These are phyloP conservation scores for Colletotrichum sp. DNA, from an alignment of 2,329 filamentous ascomycete species.

Conservation along the genomic window DNA sequence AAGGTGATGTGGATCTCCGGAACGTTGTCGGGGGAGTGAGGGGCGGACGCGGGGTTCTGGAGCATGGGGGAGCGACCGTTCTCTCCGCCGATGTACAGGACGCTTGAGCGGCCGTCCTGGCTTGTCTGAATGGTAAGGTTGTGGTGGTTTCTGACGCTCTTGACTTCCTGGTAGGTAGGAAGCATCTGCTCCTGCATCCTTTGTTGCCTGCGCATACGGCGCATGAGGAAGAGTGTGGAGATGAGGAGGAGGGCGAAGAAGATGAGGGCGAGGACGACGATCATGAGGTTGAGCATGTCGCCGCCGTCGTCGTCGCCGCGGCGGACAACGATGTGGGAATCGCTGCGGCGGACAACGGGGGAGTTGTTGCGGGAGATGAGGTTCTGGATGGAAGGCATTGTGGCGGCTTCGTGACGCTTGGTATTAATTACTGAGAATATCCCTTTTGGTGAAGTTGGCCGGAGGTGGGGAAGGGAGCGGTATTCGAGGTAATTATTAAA, in stretches of 20 bases:
- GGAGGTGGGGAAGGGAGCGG: not conserved
- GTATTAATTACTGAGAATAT: not conserved
- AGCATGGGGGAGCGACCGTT: constrained; percentile 75
- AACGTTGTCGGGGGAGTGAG: constrained; percentile 80
- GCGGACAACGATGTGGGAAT: constrained; percentile 34
- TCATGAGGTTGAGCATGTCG: constrained; percentile 77
- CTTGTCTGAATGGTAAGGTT: constrained; percentile 64
- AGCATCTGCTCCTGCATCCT: constrained; percentile 57
- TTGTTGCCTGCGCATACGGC: constrained; percentile 62
- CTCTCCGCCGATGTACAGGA: constrained; percentile 75
- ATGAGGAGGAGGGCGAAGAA: constrained; percentile 73
- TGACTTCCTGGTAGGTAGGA: constrained; percentile 72
- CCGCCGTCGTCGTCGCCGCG: constrained; percentile 48
- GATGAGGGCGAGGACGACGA: constrained; percentile 79
- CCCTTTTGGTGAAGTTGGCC: not conserved
- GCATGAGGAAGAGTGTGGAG: constrained; percentile 73
- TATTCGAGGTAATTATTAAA: constrained; percentile 13
- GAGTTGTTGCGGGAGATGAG: constrained; percentile 43
- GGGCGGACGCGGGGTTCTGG: constrained; percentile 75
- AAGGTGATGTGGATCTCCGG: constrained; percentile 99
- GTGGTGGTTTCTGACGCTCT: constrained; percentile 55
- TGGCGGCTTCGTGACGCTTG: constrained; percentile 10
- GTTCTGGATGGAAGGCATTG: constrained; percentile 42
- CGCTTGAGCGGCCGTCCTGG: constrained; percentile 63
- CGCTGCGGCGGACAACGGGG: constrained; percentile 40